These are phyloP conservation scores for Syncephalis fuscata DNA, from an alignment of 371 early-diverging fungal genomes.

Conservation along the genomic window DNA sequence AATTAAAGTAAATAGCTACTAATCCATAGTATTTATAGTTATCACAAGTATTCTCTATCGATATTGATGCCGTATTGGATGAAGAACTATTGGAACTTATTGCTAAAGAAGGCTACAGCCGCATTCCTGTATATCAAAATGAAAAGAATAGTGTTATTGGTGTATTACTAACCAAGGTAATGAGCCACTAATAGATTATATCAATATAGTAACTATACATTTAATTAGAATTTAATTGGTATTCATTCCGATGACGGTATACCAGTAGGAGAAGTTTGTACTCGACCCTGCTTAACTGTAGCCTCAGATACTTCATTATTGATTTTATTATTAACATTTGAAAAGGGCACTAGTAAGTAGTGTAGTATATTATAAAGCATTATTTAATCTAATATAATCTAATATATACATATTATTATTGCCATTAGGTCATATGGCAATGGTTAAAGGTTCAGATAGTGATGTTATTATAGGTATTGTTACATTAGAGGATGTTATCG, in stretches of 20 bases:
- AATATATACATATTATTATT: neutral
- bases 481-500: constrained; percentile 93
- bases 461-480: constrained; percentile 69
- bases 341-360: constrained; percentile 52
- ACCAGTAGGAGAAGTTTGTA: constrained; percentile 43
- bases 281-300: constrained; percentile 59
- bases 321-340: constrained; percentile 84
- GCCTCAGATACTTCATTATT: constrained; percentile 53
- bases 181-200: neutral
- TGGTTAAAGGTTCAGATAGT: constrained; percentile 32
- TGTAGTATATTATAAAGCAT: neutral
- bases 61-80: constrained; percentile 50
- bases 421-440: constrained; percentile 36
- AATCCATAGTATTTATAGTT: no score
- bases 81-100: constrained; percentile 47
- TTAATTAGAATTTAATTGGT: no score
- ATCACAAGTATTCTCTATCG: constrained; percentile 64
- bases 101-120: constrained; percentile 67
- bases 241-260: constrained; percentile 68
- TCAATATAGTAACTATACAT: neutral
- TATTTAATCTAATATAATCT: no score
- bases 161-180: constrained; percentile 63
- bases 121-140: constrained; percentile 71
- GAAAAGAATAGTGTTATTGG: constrained; percentile 60
- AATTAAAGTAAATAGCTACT: no score